phyloP scores from a whole-genome alignment of 805 yeast genomes.

The Peterozyma toletana region DNA sequence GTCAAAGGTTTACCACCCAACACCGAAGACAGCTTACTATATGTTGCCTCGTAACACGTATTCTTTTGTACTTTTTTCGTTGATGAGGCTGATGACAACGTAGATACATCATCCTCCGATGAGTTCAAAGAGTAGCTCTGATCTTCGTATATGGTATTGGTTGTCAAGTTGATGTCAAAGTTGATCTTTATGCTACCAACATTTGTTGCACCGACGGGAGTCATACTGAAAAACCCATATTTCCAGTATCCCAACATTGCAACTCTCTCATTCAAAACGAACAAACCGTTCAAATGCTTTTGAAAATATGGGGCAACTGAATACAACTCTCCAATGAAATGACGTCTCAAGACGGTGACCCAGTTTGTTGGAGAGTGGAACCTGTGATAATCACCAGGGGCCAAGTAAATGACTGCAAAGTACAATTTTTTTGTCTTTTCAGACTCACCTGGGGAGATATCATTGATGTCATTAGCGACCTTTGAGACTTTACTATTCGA shows the following conservation, averaged over 20 bases:
- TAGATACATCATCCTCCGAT: not conserved
- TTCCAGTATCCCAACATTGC: slow-evolving; percentile 95
- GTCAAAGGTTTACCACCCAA: slow-evolving; percentile 83
- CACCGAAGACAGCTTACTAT: slow-evolving; percentile 65
- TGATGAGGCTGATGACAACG: not conserved
- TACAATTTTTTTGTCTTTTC: slow-evolving; percentile 34
- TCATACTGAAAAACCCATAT: slow-evolving; percentile 96
- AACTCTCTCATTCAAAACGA: slow-evolving; percentile 90
- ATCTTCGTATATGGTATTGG: slow-evolving; percentile 66
- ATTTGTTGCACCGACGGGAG: slow-evolving; percentile 98
- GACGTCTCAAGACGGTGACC: slow-evolving; percentile 91
- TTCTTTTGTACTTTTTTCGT: slow-evolving; percentile 48
- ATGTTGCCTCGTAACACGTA: slow-evolving; percentile 92
- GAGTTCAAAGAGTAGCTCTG: slow-evolving; percentile 14
- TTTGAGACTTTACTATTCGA: slow-evolving; percentile 18
- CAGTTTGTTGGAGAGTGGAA: slow-evolving; percentile 95
- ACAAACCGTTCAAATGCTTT: slow-evolving; percentile 74
- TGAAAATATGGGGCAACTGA: slow-evolving; percentile 98
- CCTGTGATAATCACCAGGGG: slow-evolving; percentile 98
- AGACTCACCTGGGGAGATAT: slow-evolving; percentile 6
- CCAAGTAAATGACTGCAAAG: slow-evolving; percentile 88
- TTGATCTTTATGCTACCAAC: slow-evolving; percentile 92
- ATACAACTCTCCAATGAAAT: slow-evolving; percentile 91
- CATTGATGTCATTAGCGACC: slow-evolving; percentile 18
- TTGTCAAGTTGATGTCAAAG: slow-evolving; percentile 83